Evolutionary conservation across 2,329 filamentous ascomycete species (phyloP), one percentile per base, ranked within the genome.

Genomic region (Colletotrichum tamarilloi): DNA sequence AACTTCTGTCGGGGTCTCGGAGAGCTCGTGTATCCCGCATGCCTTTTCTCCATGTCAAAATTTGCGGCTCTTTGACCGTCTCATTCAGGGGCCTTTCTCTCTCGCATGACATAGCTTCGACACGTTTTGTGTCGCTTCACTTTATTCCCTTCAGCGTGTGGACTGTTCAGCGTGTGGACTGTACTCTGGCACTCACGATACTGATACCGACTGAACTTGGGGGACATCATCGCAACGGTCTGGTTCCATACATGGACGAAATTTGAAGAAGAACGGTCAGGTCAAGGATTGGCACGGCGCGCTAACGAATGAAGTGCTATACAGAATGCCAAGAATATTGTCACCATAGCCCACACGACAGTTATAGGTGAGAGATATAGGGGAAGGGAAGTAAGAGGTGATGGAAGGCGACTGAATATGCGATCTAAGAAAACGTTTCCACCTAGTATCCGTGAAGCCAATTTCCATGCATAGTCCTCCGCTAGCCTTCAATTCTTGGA

Each of bases 401-500:
- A 49, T 22, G 42, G 42, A 49, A 55, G 65, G 69, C 59, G 22
- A 64, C 32, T 69, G 66, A 69, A 62, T 38, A 57, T 67, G 62
- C 56, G 52, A 58, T 72, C 68, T 63, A 73, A 68, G 57, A 68
- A 74, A 74, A 72, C 62, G 38, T 42, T 42, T 42, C 38, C 57
- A 68, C 38, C 59, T 63, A 19, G 30, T 57, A 66, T 62, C 57
- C 72, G 59, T 55, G 46, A 63, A 59, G 35, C 68, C 63, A 57
- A 46, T 72, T 73, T 68, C 68, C 72, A 63, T 63, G 58, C 58
- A 52, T 53, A 32, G 28, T 63, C 59, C 62, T 55, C 46, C 57
- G 53, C 72, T n/a, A 74, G 72, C 68, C 71, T 67, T 67, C 67
- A 72, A 49, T 52, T 32, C 71, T 56, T 65, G 66, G 67, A 53